Conservation (phyloP, 495 filamentous ascomycete species). For the Hamigera avellanea region DNA sequence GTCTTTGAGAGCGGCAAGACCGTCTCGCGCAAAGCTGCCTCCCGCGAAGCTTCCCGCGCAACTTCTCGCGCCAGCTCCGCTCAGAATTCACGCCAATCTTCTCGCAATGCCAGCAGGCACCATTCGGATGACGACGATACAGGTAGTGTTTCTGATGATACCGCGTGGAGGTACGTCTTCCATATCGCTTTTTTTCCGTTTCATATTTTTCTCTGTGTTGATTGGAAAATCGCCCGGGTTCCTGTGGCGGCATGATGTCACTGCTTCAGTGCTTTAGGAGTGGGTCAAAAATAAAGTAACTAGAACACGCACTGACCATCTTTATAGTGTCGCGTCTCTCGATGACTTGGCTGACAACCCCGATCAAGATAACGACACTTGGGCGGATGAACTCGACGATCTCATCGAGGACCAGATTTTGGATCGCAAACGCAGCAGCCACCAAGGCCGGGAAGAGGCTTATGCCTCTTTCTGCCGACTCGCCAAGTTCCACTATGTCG, state of each 20-base stretch:
- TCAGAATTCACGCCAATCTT: slow-evolving; percentile 48
- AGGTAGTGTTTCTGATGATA: slow-evolving; percentile 53
- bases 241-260: slow-evolving; percentile 30
- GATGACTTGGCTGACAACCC: slow-evolving; percentile 49
- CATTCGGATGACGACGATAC: slow-evolving; percentile 71
- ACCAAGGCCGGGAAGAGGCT: slow-evolving; percentile 66
- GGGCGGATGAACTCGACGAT: slow-evolving; percentile 56
- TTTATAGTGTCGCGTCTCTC: slow-evolving; percentile 34
- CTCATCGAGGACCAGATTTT: slow-evolving; percentile 69
- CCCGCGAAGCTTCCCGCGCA: slow-evolving; percentile 52
- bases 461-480: slow-evolving; percentile 59
- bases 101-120: slow-evolving; percentile 42
- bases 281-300: background rate
- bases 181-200: slow-evolving; percentile 3
- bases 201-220: slow-evolving; percentile 2
- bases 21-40: slow-evolving; percentile 77
- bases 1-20: slow-evolving; percentile 82
- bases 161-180: slow-evolving; percentile 48
- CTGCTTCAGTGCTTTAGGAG: too few species aligned
- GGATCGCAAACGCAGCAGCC: slow-evolving; percentile 75
- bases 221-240: slow-evolving; percentile 9
- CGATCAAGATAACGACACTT: slow-evolving; percentile 43
- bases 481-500: slow-evolving; percentile 60
- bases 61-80: slow-evolving; percentile 53
- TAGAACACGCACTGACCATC: slow-evolving; percentile 8